A percentile compares a stretch with the other conserved stretches of the same genome.
phyloP scores from a whole-genome alignment of 1,284 basidiomycete species.

The Marasmius fiardii region DNA sequence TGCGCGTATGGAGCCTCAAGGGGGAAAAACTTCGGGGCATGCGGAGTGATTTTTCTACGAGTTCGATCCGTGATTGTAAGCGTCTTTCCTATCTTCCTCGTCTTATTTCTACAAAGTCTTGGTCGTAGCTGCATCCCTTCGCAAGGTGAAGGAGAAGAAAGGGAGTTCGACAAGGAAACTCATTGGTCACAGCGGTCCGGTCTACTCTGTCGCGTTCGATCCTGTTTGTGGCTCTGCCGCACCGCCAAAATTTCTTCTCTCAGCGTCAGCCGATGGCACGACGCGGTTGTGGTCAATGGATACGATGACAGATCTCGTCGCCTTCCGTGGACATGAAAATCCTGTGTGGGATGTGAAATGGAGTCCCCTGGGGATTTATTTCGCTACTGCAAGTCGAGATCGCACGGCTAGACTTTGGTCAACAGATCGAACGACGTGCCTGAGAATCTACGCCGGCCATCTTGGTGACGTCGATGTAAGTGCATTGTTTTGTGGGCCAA shows the following conservation, averaged over 20 bases:
- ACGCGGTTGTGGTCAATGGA: constrained; percentile 94
- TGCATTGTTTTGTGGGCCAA: constrained; percentile 17
- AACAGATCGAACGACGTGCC: constrained; percentile 84
- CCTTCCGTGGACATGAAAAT: constrained; percentile 95
- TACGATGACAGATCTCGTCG: constrained; percentile 90
- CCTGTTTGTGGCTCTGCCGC: constrained; percentile 84
- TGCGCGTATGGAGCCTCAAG: constrained; percentile 93
- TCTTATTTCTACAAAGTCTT: constrained; percentile 10
- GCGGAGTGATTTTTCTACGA: constrained; percentile 72
- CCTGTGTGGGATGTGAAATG: constrained; percentile 99
- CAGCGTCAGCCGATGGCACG: constrained; percentile 92
- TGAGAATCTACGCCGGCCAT: constrained; percentile 96
- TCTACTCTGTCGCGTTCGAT: constrained; percentile 94
- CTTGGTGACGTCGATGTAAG: constrained; percentile 95
- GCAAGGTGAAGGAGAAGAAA: constrained; percentile 73
- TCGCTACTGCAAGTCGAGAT: constrained; percentile 93
- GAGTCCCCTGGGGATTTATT: constrained; percentile 98
- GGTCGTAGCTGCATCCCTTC: constrained; percentile 52
- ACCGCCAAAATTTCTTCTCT: constrained; percentile 86
- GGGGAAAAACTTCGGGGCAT: constrained; percentile 84
- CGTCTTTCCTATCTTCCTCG: constrained; percentile 1
- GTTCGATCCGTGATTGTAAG: constrained; percentile 69
- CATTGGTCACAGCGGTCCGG: constrained; percentile 94
- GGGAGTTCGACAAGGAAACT: constrained; percentile 86
- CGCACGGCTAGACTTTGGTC: constrained; percentile 96